phyloP scores from a whole-genome alignment of 331 rosid genomes.

The Spiraea crenata region DNA sequence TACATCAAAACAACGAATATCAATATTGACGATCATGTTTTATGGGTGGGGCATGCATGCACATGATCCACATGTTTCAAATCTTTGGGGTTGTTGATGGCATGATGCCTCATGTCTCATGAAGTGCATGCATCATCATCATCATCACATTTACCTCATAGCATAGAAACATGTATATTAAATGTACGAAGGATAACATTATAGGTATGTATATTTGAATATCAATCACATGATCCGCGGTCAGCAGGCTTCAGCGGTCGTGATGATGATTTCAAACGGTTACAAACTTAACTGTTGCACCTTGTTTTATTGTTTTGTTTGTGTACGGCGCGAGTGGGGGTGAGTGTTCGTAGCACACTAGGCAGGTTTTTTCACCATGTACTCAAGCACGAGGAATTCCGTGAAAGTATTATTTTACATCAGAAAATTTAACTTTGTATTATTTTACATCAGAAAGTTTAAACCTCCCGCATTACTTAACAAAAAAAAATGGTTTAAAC shows the following conservation, averaged over 20 bases:
- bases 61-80: background rate
- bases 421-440: too few species aligned
- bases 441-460: too few species aligned
- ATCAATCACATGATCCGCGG: constrained; percentile 2
- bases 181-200: constrained; percentile 1
- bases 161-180: background rate
- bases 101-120: background rate
- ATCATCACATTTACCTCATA: background rate
- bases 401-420: too few species aligned
- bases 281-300: constrained; percentile 11
- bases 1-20: background rate
- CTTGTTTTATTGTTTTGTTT: constrained; percentile 38
- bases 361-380: too few species aligned
- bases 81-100: constrained; percentile 8
- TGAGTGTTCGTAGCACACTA: too few species aligned
- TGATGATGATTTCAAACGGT: constrained; percentile 1
- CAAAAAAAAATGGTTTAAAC: too few species aligned
- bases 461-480: too few species aligned
- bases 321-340: constrained; percentile 45
- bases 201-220: background rate
- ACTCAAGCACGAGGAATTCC: too few species aligned
- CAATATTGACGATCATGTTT: too few species aligned
- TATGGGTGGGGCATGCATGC: too few species aligned
- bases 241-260: background rate
- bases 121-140: too few species aligned